A percentile compares a stretch with the other conserved stretches of the same genome.
Evolutionary conservation across 345 rosid genomes (phyloP).

Genomic region (Sisymbrium altissimum): DNA sequence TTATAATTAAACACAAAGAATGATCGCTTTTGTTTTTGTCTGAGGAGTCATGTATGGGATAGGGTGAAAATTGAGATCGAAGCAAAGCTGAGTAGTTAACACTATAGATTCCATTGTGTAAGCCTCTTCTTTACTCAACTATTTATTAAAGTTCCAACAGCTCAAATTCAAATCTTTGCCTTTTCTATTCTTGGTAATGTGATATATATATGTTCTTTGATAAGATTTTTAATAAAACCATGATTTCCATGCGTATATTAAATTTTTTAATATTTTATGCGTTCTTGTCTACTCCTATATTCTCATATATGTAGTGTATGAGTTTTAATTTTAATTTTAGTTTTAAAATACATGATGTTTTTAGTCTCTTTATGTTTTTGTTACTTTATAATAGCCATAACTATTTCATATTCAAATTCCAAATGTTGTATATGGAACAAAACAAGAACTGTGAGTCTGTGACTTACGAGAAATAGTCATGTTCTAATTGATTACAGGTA

Average conservation of each 20-base stretch:
- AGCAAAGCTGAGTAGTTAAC: conserved; percentile 25
- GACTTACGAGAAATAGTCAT: neutral
- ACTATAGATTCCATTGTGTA: conserved; percentile 13
- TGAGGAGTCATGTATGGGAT: neutral
- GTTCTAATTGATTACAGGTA: neutral
- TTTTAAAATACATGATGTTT: neutral
- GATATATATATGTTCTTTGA: conserved; percentile 2
- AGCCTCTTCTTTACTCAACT: conserved; percentile 30
- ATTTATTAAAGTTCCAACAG: conserved; percentile 21
- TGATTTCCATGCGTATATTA: neutral
- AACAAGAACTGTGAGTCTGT: neutral
- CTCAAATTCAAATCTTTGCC: conserved; percentile 4
- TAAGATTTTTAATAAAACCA: neutral
- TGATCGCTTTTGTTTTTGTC: neutral
- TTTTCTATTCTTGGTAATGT: conserved; percentile 8
- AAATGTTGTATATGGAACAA: neutral
- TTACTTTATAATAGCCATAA: neutral
- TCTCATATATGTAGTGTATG: neutral
- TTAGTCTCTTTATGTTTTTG: neutral
- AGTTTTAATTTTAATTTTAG: too few species aligned
- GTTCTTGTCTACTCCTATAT: neutral
- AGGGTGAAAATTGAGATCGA: conserved; percentile 11
- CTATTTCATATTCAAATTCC: neutral
- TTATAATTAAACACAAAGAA: neutral
- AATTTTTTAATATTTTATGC: neutral